Evolutionary conservation across 805 yeast species (phyloP), one percentile per base, ranked within the genome.

Genomic region (Kazachstania psychrophila): DNA sequence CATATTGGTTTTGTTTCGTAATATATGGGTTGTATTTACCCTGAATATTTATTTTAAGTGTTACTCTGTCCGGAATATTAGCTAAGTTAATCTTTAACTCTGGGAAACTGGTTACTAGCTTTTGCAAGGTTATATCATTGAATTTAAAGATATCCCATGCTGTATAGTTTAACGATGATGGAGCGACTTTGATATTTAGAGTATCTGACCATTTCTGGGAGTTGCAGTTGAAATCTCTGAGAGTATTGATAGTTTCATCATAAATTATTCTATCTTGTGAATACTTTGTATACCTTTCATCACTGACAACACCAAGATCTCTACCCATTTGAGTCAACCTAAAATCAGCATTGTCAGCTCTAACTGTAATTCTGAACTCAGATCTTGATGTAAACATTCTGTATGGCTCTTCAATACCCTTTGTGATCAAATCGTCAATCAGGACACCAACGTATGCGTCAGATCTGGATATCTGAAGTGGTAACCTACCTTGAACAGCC

Each of bases 361-460:
- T 68, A 4, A 87, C 85, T 23, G 87, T 79, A 26, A 92, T 75
- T 54, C 98, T 69, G 56, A 86, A 92, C 56, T 92, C 99, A 0
- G 95, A 83, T 34, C 99, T 71, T 5, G 96, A 86, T 0, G 98
- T 92, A 54, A 92, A 92, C 98, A 92, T 92, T 45, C 99, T 67
- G 56, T 92, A 92, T 1, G 99, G 99, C 58, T 92, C 99, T 42
- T 79, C 84, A 2, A 92, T 95, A 14, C 98, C 99, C 57, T 86
- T 86, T 0, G 96, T 88, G 22, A 88, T 81, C 45, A 92, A 67
- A 62, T 92, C 99, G 59, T 92, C 98, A 33, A 92, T 79, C 40
- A 92, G 64, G 5, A 92, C 95, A 1, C 98, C 99, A 37, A 84
- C 70, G 49, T 85, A 88, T 1, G 95, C 96, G 54, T 87, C 89